A percentile compares a stretch with the other conserved stretches of the same genome.
Conservation (phyloP, 2,329 filamentous ascomycete genomes). For the Davidsoniella australis region DNA sequence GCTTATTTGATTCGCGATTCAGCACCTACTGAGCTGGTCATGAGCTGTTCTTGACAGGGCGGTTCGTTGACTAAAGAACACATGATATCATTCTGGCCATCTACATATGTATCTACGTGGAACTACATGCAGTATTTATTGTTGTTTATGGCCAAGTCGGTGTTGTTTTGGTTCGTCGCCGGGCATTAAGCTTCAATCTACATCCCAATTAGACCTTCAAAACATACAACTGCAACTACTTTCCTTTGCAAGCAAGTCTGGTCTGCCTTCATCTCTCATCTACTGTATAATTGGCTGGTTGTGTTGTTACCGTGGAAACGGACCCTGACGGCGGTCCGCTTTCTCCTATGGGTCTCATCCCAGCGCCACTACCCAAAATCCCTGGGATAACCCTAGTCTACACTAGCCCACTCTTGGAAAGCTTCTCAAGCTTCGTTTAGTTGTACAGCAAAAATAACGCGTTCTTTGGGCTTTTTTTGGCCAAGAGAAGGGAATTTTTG, state of each 20-base stretch:
- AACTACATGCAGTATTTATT: too few species aligned
- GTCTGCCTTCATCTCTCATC: not conserved
- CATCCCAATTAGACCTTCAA: not conserved
- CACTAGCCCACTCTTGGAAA: not conserved
- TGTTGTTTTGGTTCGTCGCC: too few species aligned
- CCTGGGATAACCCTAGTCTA: not conserved
- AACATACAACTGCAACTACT: not conserved
- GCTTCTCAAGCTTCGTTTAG: not conserved
- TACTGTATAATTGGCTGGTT: slow-evolving; percentile 3
- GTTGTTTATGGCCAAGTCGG: too few species aligned
- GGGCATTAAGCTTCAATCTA: slow-evolving; percentile 2
- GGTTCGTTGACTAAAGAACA: too few species aligned
- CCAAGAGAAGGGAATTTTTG: too few species aligned
- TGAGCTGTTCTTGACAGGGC: too few species aligned
- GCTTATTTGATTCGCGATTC: too few species aligned
- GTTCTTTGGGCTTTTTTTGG: not conserved
- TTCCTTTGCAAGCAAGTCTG: not conserved
- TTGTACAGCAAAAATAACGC: slow-evolving; percentile 7
- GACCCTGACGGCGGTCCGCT: slow-evolving; percentile 9
- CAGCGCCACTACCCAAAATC: slow-evolving; percentile 6
- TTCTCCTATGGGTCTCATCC: slow-evolving; percentile 4
- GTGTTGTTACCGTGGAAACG: slow-evolving; percentile 13
- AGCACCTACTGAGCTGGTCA: too few species aligned
- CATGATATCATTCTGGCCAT: too few species aligned
- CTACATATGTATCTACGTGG: too few species aligned